These are phyloP conservation scores for Syzygium jambos DNA, from an alignment of 345 rosid genomes.

Conservation along the genomic window DNA sequence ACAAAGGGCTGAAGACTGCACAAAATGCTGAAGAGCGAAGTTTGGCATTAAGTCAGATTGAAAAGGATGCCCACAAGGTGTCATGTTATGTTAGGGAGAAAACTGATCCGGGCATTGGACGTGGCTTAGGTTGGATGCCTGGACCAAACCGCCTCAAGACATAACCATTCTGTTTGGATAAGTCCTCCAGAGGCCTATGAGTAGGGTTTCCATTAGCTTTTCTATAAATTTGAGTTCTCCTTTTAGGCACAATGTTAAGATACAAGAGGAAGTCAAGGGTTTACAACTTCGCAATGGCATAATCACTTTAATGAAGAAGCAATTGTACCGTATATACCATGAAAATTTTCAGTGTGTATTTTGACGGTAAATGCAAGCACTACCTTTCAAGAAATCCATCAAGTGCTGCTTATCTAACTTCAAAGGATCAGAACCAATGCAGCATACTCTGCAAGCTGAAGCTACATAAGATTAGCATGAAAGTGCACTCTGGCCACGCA, in stretches of 20 bases:
- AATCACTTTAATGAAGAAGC: not conserved
- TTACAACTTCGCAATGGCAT: not conserved
- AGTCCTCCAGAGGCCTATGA: not conserved
- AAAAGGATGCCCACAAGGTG: not conserved
- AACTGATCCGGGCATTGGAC: not conserved
- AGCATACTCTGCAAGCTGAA: constrained; percentile 48
- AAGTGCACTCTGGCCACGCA: not conserved
- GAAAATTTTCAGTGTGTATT: not conserved
- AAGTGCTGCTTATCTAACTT: constrained; percentile 60
- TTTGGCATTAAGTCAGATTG: not conserved
- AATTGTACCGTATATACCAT: not conserved
- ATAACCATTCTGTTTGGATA: not conserved
- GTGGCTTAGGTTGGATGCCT: not conserved
- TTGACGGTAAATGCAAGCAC: not conserved
- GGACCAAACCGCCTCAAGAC: not conserved
- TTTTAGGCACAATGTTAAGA: not conserved
- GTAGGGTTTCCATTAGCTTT: not conserved
- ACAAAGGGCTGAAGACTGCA: not conserved
- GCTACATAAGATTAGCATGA: not conserved
- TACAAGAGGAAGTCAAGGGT: not conserved
- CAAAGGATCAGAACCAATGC: constrained; percentile 38
- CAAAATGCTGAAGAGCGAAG: not conserved
- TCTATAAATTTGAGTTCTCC: not conserved
- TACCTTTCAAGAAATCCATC: constrained; percentile 65
- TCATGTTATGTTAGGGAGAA: too few relatives aligned